Conservation (phyloP, 176 grass and related monocot species). For the Oropetium thomaeum region DNA sequence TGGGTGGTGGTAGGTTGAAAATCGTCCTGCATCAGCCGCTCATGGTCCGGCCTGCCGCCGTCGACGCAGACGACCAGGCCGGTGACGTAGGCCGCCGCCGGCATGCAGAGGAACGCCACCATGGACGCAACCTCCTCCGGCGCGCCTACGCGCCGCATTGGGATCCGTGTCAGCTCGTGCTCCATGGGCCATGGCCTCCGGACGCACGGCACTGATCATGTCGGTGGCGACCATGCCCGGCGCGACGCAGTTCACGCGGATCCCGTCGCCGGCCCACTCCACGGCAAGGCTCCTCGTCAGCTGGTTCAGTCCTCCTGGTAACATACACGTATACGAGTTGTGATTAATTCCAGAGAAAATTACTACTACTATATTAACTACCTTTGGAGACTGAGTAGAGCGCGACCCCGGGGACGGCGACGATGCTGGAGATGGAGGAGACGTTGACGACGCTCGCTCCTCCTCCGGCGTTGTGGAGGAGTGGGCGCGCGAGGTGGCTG, state of each 20-base stretch:
- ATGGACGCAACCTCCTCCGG: not conserved
- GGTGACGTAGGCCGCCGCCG: not conserved
- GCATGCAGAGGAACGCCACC: slow-evolving; percentile 8
- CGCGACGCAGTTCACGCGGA: slow-evolving; percentile 18
- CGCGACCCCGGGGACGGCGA: not conserved
- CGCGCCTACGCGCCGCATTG: not conserved
- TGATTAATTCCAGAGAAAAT: no score
- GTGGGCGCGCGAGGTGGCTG: slow-evolving; percentile 33
- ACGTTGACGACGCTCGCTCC: slow-evolving; percentile 33
- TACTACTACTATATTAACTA: no score
- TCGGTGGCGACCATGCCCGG: not conserved
- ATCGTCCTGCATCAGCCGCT: no score
- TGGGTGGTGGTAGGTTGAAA: no score
- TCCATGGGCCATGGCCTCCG: no score
- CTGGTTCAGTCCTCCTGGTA: no score
- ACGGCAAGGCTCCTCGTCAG: slow-evolving; percentile 24
- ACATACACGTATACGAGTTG: no score
- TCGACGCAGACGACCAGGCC: not conserved
- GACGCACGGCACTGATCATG: not conserved
- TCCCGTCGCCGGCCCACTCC: slow-evolving; percentile 22
- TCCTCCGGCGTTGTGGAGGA: slow-evolving; percentile 23
- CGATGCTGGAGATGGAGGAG: slow-evolving; percentile 17
- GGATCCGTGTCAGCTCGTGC: not conserved
- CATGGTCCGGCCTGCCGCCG: not conserved
- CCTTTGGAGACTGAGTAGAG: slow-evolving; percentile 41